phyloP scores from a whole-genome alignment of 495 filamentous ascomycete species.

The Penicillium longicatenatum region DNA sequence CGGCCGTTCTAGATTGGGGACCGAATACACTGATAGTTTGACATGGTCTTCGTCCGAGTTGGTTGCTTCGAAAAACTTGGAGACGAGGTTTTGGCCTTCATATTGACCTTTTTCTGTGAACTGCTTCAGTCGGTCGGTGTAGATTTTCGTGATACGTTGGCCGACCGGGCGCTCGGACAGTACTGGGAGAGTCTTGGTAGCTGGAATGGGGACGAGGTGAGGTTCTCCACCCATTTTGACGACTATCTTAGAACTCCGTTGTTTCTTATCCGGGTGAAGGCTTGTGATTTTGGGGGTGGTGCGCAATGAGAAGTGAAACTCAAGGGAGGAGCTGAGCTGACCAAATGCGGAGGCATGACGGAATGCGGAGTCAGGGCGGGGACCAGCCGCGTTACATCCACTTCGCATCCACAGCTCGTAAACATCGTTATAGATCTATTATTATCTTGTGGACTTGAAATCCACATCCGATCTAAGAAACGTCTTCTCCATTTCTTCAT shows the following conservation, averaged over 20 bases:
- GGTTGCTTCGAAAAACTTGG: constrained; percentile 76
- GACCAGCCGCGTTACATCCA: not conserved
- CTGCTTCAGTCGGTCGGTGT: constrained; percentile 78
- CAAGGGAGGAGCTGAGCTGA: constrained; percentile 14
- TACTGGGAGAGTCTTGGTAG: constrained; percentile 56
- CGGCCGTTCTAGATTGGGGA: constrained; percentile 75
- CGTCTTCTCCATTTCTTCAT: constrained; percentile 40
- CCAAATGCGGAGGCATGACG: constrained; percentile 22
- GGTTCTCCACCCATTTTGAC: constrained; percentile 52
- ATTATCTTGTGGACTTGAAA: not conserved
- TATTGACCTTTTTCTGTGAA: constrained; percentile 85
- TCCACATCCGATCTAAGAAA: constrained; percentile 33
- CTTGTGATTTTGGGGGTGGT: no score
- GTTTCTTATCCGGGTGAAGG: not conserved
- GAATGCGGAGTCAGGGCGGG: constrained; percentile 23
- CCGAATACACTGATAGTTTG: constrained; percentile 84
- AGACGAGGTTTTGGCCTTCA: constrained; percentile 70
- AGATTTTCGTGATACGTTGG: constrained; percentile 84
- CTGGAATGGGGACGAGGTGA: constrained; percentile 31
- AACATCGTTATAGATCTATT: not conserved
- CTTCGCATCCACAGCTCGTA: not conserved
- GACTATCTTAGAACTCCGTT: constrained; percentile 2
- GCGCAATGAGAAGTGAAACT: no score
- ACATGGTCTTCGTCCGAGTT: constrained; percentile 73
- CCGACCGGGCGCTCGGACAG: constrained; percentile 66